Evolutionary conservation across 2,329 filamentous ascomycete genomes (phyloP).

Genomic region (Sarocladium oryzae): DNA sequence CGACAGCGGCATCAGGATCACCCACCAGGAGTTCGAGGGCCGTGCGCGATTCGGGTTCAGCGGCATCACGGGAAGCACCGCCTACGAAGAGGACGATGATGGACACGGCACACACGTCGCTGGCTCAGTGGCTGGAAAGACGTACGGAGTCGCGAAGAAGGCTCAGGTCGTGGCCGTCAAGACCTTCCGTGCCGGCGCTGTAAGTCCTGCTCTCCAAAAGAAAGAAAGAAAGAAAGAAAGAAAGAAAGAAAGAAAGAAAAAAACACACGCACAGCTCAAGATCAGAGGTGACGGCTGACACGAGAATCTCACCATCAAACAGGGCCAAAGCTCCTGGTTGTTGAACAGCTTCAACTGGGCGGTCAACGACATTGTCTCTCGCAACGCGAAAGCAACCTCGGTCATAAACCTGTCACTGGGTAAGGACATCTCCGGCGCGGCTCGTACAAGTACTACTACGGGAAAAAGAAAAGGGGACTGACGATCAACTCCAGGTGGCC

Average conservation of each 20-base stretch:
- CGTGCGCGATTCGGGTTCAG: slow-evolving; percentile 26
- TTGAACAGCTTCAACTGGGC: slow-evolving; percentile 34
- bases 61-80: slow-evolving; percentile 27
- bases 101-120: slow-evolving; percentile 53
- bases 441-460: too few species aligned
- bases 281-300: too few species aligned
- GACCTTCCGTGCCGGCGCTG: slow-evolving; percentile 31
- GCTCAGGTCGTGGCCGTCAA: slow-evolving; percentile 46
- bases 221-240: too few species aligned
- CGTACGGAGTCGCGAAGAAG: slow-evolving; percentile 51
- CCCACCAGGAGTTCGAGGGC: slow-evolving; percentile 26
- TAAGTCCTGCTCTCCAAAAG: too few species aligned
- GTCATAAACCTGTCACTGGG: slow-evolving; percentile 53
- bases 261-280: too few species aligned
- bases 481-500: too few species aligned
- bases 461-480: too few species aligned
- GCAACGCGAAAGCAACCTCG: slow-evolving; percentile 30
- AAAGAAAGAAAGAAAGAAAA: too few species aligned
- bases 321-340: slow-evolving; percentile 23
- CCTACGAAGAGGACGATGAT: slow-evolving; percentile 43
- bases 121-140: slow-evolving; percentile 49
- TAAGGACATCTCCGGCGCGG: too few species aligned
- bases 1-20: slow-evolving; percentile 30
- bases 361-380: slow-evolving; percentile 35
- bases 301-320: too few species aligned